Evolutionary conservation across 2,329 filamentous ascomycete genomes (phyloP).

Genomic region (Talaromyces sp.): DNA sequence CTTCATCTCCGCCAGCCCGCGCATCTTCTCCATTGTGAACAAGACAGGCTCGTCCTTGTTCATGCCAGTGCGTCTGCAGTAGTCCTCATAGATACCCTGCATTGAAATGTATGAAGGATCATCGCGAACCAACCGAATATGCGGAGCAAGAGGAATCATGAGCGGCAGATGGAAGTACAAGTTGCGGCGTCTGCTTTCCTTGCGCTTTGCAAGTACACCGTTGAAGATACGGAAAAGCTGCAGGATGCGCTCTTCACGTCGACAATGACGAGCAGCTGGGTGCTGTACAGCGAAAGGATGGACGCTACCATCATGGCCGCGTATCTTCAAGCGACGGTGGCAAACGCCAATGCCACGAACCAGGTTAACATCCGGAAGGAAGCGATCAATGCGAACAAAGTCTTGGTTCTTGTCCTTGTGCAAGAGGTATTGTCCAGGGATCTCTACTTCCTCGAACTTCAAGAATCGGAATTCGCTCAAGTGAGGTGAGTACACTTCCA

Average conservation of each 20-base stretch:
- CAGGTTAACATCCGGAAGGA: conserved; percentile 89
- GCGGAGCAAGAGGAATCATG: conserved; percentile 91
- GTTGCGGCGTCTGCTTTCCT: conserved; percentile 89
- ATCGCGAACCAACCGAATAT: conserved; percentile 92
- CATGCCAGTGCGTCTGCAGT: conserved; percentile 79
- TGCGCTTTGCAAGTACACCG: conserved; percentile 81
- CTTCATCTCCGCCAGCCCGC: conserved; percentile 68
- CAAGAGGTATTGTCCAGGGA: conserved; percentile 93
- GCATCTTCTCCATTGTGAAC: conserved; percentile 91
- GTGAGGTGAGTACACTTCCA: conserved; percentile 84
- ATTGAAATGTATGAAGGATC: conserved; percentile 90
- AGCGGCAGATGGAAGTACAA: conserved; percentile 93
- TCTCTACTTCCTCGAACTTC: conserved; percentile 97
- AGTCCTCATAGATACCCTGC: conserved; percentile 93
- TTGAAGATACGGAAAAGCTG: conserved; percentile 98
- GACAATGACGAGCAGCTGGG: conserved; percentile 84
- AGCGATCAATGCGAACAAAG: conserved; percentile 94
- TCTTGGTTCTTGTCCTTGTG: conserved; percentile 99
- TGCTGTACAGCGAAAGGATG: conserved; percentile 96
- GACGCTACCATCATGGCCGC: conserved; percentile 94
- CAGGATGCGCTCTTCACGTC: conserved; percentile 88
- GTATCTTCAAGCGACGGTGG: conserved; percentile 88
- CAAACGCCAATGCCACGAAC: conserved; percentile 87
- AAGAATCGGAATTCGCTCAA: conserved; percentile 95
- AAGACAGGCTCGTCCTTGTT: conserved; percentile 93